Evolutionary conservation across 108 stramenopile genomes (phyloP).

Genomic region (Parmales sp.): DNA sequence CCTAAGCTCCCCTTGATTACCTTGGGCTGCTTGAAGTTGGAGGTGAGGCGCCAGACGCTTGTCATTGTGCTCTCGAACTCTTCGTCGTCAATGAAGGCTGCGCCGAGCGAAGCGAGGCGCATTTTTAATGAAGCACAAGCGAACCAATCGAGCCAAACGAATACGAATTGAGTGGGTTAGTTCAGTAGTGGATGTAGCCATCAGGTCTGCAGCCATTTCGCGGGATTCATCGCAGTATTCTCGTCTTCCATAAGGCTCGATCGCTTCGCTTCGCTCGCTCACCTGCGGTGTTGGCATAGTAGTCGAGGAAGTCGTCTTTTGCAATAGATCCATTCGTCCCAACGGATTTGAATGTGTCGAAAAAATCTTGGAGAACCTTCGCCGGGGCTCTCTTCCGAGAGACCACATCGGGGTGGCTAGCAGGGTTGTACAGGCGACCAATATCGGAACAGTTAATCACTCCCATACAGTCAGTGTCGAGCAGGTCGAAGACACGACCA

Average conservation of each 20-base stretch:
- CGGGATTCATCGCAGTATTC: background rate
- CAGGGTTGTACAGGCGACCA: background rate
- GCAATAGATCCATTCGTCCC: background rate
- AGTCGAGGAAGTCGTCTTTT: background rate
- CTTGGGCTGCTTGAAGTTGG: too few species aligned
- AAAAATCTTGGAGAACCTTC: background rate
- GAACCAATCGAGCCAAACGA: too few species aligned
- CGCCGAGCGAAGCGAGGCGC: too few species aligned
- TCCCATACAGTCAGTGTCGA: background rate
- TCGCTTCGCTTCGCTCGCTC: background rate
- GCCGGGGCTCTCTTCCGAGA: background rate
- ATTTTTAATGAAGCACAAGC: too few species aligned
- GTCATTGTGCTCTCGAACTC: too few species aligned
- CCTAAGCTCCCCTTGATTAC: background rate
- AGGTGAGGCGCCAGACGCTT: too few species aligned
- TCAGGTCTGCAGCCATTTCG: background rate
- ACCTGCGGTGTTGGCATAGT: background rate
- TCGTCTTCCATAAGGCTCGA: background rate
- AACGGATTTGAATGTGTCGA: background rate
- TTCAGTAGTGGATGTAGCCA: background rate
- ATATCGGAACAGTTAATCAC: background rate
- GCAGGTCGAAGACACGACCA: background rate
- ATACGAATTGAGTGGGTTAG: background rate
- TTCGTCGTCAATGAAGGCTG: too few species aligned
- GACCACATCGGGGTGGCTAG: background rate